Evolutionary conservation across 495 filamentous ascomycete species (phyloP).

Genomic region (Cairneyella variabilis): DNA sequence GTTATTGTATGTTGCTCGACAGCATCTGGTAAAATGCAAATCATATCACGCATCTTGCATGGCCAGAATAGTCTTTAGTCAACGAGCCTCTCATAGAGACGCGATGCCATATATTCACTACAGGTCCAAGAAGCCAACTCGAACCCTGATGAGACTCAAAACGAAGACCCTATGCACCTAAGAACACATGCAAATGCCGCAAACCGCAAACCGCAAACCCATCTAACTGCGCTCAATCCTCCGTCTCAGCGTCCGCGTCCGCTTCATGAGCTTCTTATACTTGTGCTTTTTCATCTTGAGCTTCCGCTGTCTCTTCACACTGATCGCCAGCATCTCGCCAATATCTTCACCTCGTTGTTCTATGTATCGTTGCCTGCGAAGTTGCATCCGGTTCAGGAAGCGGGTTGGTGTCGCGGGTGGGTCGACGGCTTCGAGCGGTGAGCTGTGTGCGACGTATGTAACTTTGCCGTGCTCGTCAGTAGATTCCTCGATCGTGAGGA

Average conservation of each 20-base stretch:
- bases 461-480: conserved; percentile 65
- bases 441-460: conserved; percentile 48
- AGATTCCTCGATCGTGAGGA: conserved; percentile 78
- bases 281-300: conserved; percentile 99
- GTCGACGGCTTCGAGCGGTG: conserved; percentile 41
- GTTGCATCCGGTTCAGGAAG: conserved; percentile 52
- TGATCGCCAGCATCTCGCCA: conserved; percentile 59
- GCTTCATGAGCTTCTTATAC: conserved; percentile 97
- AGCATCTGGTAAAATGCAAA: too few relatives aligned
- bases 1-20: too few relatives aligned
- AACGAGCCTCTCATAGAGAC: conserved; percentile 16
- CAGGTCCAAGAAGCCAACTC: background rate
- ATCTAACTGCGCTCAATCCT: conserved; percentile 63
- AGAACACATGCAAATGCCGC: conserved; percentile 1
- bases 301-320: conserved; percentile 81
- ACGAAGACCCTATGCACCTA: conserved; percentile 16
- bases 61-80: too few relatives aligned
- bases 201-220: background rate
- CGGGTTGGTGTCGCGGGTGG: conserved; percentile 28
- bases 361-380: conserved; percentile 42
- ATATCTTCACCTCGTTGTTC: conserved; percentile 26
- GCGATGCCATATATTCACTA: conserved; percentile 16
- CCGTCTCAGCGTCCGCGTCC: conserved; percentile 83
- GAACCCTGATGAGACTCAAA: background rate
- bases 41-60: too few relatives aligned